These are phyloP conservation scores for Aeschynomene evenia DNA, from an alignment of 306 rosid genomes.

Conservation along the genomic window DNA sequence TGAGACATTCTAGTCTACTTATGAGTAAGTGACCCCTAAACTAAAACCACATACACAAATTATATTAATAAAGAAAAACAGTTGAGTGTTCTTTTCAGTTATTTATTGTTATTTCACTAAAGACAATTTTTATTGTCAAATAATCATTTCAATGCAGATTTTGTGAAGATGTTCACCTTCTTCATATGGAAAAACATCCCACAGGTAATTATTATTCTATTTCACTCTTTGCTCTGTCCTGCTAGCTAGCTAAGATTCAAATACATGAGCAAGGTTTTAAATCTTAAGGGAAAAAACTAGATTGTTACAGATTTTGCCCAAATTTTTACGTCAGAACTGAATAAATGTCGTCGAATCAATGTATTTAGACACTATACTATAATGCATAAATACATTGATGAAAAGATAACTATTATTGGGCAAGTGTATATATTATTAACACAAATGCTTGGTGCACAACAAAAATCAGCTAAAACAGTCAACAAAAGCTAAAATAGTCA, in stretches of 20 bases:
- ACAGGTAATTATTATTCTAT: constrained; percentile 65
- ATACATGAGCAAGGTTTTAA: not conserved
- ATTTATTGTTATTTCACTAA: not conserved
- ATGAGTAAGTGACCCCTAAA: constrained; percentile 58
- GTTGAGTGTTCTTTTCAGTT: not conserved
- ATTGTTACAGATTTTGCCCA: too few relatives aligned
- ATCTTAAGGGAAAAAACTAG: not conserved
- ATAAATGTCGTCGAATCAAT: too few relatives aligned
- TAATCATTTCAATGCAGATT: constrained; percentile 46
- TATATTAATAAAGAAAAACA: not conserved
- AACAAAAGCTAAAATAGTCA: too few relatives aligned
- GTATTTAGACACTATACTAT: too few relatives aligned
- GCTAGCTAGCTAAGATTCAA: not conserved
- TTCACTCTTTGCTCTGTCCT: not conserved
- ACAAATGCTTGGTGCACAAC: too few relatives aligned
- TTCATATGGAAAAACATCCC: constrained; percentile 80
- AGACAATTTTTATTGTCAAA: not conserved
- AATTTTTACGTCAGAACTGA: too few relatives aligned
- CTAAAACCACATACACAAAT: not conserved
- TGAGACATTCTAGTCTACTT: constrained; percentile 71
- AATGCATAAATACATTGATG: too few relatives aligned
- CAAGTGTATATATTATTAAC: too few relatives aligned
- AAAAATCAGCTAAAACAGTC: too few relatives aligned
- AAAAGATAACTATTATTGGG: too few relatives aligned
- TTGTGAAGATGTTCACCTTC: constrained; percentile 58